phyloP scores from a whole-genome alignment of 805 yeast genomes.

The Schizosaccharomyces cryophilus region DNA sequence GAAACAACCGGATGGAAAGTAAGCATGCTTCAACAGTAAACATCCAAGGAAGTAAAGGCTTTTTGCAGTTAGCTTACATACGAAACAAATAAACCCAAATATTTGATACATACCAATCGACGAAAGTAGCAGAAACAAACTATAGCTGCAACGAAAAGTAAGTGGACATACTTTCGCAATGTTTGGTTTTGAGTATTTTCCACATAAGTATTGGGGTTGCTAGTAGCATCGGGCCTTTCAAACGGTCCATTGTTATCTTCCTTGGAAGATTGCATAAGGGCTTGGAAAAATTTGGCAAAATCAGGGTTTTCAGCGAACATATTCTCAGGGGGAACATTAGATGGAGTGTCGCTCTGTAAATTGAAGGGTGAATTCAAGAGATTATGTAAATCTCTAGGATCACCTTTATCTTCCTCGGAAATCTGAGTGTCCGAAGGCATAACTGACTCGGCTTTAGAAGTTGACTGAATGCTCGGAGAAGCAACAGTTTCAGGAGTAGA shows the following conservation, averaged over 20 bases:
- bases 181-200: background rate
- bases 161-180: background rate
- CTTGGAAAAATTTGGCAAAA: background rate
- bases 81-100: background rate
- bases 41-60: background rate
- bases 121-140: background rate
- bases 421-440: background rate
- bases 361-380: background rate
- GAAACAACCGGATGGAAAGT: background rate
- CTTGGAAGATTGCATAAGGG: background rate
- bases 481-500: background rate
- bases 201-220: background rate
- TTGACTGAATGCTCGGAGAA: background rate
- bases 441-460: background rate
- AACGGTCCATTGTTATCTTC: background rate
- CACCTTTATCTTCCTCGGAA: background rate
- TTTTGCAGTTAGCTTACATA: background rate
- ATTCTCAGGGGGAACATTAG: background rate
- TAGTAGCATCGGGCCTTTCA: too few species aligned
- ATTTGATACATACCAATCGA: background rate
- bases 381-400: background rate
- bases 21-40: background rate
- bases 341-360: background rate
- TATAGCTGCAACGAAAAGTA: background rate
- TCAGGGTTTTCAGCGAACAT: background rate